Evolutionary conservation across 495 filamentous ascomycete species (phyloP).

Genomic region (Lophiotrema nucula): DNA sequence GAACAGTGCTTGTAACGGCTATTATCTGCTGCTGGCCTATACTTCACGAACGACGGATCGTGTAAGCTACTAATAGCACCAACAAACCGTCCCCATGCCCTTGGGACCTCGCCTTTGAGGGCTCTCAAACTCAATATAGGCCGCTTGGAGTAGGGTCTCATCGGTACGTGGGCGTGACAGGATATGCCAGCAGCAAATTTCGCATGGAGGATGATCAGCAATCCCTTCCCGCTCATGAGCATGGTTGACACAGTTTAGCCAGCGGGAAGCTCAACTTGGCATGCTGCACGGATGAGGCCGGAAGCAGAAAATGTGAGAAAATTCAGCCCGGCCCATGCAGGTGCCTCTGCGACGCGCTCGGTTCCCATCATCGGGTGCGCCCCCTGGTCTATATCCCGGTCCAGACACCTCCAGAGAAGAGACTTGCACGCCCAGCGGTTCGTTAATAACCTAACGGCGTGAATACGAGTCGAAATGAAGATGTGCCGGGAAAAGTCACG

Average conservation of each 20-base stretch:
- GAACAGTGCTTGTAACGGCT: no score
- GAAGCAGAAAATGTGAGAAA: constrained; percentile 17
- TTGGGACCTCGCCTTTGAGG: constrained; percentile 10
- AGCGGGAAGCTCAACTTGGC: constrained; percentile 28
- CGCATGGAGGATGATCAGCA: constrained; percentile 21
- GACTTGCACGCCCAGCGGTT: constrained; percentile 19
- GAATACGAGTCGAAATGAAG: constrained; percentile 18
- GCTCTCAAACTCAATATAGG: background rate
- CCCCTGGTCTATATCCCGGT: background rate
- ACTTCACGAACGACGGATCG: no score
- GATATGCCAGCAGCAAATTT: constrained; percentile 5
- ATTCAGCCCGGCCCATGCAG: constrained; percentile 17
- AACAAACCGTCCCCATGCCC: constrained; percentile 11
- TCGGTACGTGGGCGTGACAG: constrained; percentile 8
- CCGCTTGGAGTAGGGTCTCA: no score
- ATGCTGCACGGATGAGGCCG: constrained; percentile 32
- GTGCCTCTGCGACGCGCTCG: constrained; percentile 21
- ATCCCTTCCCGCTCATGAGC: constrained; percentile 19
- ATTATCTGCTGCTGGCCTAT: no score
- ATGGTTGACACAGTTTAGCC: constrained; percentile 26
- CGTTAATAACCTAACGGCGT: constrained; percentile 24
- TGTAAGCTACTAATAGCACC: constrained; percentile 2
- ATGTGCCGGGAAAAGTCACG: constrained; percentile 4
- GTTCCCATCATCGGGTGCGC: constrained; percentile 14
- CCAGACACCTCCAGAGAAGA: constrained; percentile 1